Evolutionary conservation across 2,329 filamentous ascomycete species (phyloP), one percentile per base, ranked within the genome.

Genomic region (Sporothrix globosa): DNA sequence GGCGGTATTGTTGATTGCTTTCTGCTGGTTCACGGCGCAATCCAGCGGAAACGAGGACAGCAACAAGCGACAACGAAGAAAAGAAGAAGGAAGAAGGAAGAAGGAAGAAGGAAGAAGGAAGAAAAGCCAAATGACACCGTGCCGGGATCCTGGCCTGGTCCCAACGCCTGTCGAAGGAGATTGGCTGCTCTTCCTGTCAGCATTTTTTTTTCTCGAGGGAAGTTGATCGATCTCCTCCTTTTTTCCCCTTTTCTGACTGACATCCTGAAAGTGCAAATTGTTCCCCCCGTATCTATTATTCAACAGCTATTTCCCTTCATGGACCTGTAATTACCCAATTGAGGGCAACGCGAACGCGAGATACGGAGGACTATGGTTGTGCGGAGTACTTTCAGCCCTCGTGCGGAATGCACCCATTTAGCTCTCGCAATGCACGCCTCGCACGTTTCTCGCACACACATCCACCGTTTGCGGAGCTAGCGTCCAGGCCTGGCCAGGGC

Each of bases 131-230:
- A 24, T 4, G 30, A 67, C 34, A 34, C 24, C 44, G 60, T 41
- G 41, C 60, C 21, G 60, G 60, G 60, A 50, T 34, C 41, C 60
- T 65, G 41, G 60, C 13, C 54, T 48, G 44, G 21, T 34, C 21
- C 48, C 60, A 14, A 27, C n/a, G n/a, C 60, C 39, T 46, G 60
- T 14, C n/a, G 30, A 27, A 19, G 39, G 60, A 63, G 13, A 46
- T 63, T 46, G 39, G 21, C 60, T 63, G 39, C n/a, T 27, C n/a
- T 27, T 24, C 58, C 58, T 67, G 63, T 53, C 63, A 67, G 63
- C 63, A 63, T 39, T 30, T 30, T n/a, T 63, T 63, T 63, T 21
- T 63, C 60, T 24, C 21, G 41, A 63, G 39, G n/a, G 48, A 54
- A 54, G 52, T 9, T 52, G 44, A 27, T 21, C 24, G 4, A 39